A percentile compares a stretch with the other conserved stretches of the same genome.
Conservation (phyloP, 176 grass and related monocot species). For the Neostapfia colusana region DNA sequence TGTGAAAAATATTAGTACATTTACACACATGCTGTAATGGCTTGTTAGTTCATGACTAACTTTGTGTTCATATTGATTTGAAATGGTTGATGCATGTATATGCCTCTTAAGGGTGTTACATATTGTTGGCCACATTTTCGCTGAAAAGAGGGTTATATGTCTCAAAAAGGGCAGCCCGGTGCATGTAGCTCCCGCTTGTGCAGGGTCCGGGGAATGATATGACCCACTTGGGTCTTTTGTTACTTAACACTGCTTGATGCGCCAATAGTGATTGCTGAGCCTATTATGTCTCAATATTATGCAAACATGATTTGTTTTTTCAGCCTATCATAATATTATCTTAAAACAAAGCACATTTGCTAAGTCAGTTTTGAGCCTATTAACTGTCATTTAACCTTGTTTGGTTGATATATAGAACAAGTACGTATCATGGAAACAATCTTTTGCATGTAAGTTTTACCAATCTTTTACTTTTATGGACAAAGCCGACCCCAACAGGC, state of each 20-base stretch:
- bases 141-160: too few species aligned
- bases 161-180: too few species aligned
- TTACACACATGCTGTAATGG: background rate
- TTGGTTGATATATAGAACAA: background rate
- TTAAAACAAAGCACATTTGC: background rate
- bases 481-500: too few species aligned
- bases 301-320: background rate
- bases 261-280: background rate
- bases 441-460: background rate
- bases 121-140: background rate
- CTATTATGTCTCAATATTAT: background rate
- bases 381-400: constrained; percentile 2
- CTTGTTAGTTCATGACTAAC: background rate
- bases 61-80: constrained; percentile 24
- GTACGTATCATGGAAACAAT: background rate
- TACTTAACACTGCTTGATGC: background rate
- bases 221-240: too few species aligned
- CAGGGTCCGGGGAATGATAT: too few species aligned
- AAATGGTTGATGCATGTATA: constrained; percentile 8
- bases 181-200: too few species aligned
- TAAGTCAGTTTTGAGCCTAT: background rate
- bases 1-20: constrained; percentile 4
- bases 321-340: too few species aligned
- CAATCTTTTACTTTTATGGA: too few species aligned
- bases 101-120: background rate